Evolutionary conservation across 768 basidiomycete species (phyloP).

Genomic region (Pleurotus tuoliensis): DNA sequence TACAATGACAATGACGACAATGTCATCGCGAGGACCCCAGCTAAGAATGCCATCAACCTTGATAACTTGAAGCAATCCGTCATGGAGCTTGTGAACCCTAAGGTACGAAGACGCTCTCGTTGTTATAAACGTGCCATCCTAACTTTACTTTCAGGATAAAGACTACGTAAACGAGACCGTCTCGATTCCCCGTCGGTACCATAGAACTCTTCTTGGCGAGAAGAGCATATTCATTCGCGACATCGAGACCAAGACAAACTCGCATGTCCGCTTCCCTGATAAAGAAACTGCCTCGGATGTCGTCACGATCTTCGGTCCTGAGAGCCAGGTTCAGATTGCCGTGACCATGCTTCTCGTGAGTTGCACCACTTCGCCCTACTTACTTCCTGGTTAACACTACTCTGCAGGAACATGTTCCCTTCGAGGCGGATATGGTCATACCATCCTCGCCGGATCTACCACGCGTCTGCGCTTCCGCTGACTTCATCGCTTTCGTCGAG

Average conservation of each 20-base stretch:
- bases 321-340: slow-evolving; percentile 95
- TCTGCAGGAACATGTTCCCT: slow-evolving; percentile 87
- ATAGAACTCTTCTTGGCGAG: slow-evolving; percentile 91
- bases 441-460: slow-evolving; percentile 81
- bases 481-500: slow-evolving; percentile 84
- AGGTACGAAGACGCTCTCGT: slow-evolving; percentile 47
- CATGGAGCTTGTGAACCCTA: slow-evolving; percentile 96
- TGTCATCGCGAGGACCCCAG: slow-evolving; percentile 95
- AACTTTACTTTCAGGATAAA: slow-evolving; percentile 66
- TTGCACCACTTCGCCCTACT: slow-evolving; percentile 6
- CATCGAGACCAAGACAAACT: slow-evolving; percentile 96
- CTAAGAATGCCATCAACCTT: slow-evolving; percentile 93
- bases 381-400: slow-evolving; percentile 8
- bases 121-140: not conserved
- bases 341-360: slow-evolving; percentile 91
- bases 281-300: slow-evolving; percentile 93
- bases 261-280: slow-evolving; percentile 86
- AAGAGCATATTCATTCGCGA: slow-evolving; percentile 97
- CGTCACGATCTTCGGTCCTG: slow-evolving; percentile 94
- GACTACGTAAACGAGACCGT: slow-evolving; percentile 94
- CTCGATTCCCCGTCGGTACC: slow-evolving; percentile 90
- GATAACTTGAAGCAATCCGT: slow-evolving; percentile 94
- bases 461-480: slow-evolving; percentile 68
- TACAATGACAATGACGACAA: slow-evolving; percentile 98
- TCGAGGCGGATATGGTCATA: slow-evolving; percentile 92